Evolutionary conservation across 306 rosid species (phyloP).

Genomic region (Hippophae gyantsensis): DNA sequence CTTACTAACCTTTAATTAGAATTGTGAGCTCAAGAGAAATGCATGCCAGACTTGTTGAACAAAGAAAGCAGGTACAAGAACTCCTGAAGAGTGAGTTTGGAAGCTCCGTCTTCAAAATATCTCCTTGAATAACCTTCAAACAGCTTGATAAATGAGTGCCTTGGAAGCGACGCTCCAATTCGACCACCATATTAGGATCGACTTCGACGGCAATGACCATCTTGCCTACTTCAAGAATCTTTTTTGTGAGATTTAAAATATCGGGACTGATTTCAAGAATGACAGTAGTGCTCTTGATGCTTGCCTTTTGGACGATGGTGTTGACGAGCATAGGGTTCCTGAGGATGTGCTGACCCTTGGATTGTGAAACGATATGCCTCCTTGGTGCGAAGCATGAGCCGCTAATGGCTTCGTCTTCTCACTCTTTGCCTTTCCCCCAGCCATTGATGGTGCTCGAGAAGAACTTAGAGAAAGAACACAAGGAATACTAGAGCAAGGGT

Average conservation of each 20-base stretch:
- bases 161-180: slow-evolving; percentile 66
- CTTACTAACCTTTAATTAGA: slow-evolving; percentile 46
- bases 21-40: slow-evolving; percentile 42
- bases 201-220: slow-evolving; percentile 71
- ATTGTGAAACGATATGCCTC: slow-evolving; percentile 50
- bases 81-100: slow-evolving; percentile 72
- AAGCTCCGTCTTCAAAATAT: slow-evolving; percentile 86
- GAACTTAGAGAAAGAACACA: background rate
- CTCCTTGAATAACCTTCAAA: slow-evolving; percentile 78
- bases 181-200: slow-evolving; percentile 91
- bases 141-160: slow-evolving; percentile 57
- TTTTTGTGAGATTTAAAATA: slow-evolving; percentile 52
- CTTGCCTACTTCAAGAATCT: slow-evolving; percentile 56
- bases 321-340: slow-evolving; percentile 43
- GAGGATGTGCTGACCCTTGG: slow-evolving; percentile 54
- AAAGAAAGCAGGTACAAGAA: slow-evolving; percentile 62
- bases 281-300: slow-evolving; percentile 40
- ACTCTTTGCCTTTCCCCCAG: slow-evolving; percentile 41
- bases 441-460: slow-evolving; percentile 21
- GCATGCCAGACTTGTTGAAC: slow-evolving; percentile 75
- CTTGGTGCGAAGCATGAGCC: slow-evolving; percentile 34
- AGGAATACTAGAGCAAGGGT: no score
- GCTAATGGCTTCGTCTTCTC: slow-evolving; percentile 26
- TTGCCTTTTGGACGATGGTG: slow-evolving; percentile 42
- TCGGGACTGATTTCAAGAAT: slow-evolving; percentile 56